Percentiles rank a stretch among this genome's conserved stretches.
These are phyloP conservation scores for Penicillium glabrum DNA, from an alignment of 2,329 filamentous ascomycete species.

Conservation along the genomic window DNA sequence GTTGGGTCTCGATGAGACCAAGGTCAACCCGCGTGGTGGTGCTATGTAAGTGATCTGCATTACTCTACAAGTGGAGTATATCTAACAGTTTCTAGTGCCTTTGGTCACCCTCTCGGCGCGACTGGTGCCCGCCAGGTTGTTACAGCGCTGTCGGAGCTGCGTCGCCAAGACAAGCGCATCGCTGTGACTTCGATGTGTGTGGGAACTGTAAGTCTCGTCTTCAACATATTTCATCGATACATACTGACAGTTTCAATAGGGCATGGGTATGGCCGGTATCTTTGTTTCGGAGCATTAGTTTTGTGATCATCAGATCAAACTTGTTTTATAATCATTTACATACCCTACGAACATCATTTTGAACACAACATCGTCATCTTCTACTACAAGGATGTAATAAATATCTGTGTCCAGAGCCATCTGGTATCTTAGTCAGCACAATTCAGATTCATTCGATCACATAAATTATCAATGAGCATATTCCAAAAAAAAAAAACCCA, in stretches of 20 bases:
- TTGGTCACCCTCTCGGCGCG: constrained; percentile 86
- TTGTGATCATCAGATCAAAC: neutral
- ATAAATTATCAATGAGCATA: no score
- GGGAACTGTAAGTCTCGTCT: constrained; percentile 67
- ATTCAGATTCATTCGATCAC: no score
- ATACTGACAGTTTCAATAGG: constrained; percentile 24
- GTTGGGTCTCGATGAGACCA: constrained; percentile 72
- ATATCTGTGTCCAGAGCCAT: no score
- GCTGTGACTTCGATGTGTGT: constrained; percentile 93
- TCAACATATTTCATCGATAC: neutral
- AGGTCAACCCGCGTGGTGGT: constrained; percentile 93
- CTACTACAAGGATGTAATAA: no score
- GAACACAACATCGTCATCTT: neutral
- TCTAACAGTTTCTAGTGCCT: constrained; percentile 54
- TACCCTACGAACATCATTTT: neutral
- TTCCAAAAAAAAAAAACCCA: no score
- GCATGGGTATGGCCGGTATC: constrained; percentile 80
- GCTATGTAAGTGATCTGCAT: constrained; percentile 59
- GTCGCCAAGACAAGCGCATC: constrained; percentile 73
- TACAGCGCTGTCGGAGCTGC: constrained; percentile 82
- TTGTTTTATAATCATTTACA: neutral
- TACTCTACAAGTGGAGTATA: neutral
- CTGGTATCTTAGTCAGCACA: no score
- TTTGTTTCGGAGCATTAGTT: constrained; percentile 79
- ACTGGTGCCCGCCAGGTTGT: constrained; percentile 89